Conservation (phyloP, 225 moss, liverwort and hornwort genomes). For the Ulota crispa region DNA sequence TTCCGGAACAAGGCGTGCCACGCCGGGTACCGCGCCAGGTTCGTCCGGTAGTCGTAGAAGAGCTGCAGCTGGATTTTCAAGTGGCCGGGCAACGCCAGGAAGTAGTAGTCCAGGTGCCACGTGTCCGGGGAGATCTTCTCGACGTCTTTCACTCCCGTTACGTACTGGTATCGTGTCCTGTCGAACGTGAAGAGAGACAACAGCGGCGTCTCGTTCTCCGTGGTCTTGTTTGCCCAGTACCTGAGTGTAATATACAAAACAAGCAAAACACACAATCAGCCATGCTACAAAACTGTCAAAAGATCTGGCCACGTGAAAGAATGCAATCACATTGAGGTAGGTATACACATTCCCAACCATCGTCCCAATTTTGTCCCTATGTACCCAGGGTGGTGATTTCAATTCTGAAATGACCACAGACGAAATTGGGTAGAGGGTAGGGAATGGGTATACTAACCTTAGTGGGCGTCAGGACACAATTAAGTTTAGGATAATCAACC, state of each 20-base stretch:
- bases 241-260: not conserved
- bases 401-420: too few relatives aligned
- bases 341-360: too few relatives aligned
- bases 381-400: too few relatives aligned
- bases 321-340: too few relatives aligned
- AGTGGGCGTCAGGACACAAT: too few relatives aligned
- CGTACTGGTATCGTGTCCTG: constrained; percentile 30
- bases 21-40: constrained; percentile 35
- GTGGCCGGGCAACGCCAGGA: constrained; percentile 39
- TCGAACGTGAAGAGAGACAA: constrained; percentile 26
- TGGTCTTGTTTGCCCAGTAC: constrained; percentile 39
- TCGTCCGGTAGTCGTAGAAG: constrained; percentile 59
- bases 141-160: constrained; percentile 32
- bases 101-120: constrained; percentile 54
- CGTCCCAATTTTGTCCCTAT: too few relatives aligned
- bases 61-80: constrained; percentile 47
- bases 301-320: not conserved
- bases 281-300: not conserved
- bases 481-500: too few relatives aligned
- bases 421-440: too few relatives aligned
- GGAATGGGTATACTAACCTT: too few relatives aligned
- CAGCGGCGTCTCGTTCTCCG: constrained; percentile 17
- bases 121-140: constrained; percentile 38
- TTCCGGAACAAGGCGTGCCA: constrained; percentile 49
- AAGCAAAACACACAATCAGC: not conserved